Evolutionary conservation across 805 yeast genomes (phyloP), one percentile per base, ranked within the genome.

Genomic region (Candida cerambycidarum): DNA sequence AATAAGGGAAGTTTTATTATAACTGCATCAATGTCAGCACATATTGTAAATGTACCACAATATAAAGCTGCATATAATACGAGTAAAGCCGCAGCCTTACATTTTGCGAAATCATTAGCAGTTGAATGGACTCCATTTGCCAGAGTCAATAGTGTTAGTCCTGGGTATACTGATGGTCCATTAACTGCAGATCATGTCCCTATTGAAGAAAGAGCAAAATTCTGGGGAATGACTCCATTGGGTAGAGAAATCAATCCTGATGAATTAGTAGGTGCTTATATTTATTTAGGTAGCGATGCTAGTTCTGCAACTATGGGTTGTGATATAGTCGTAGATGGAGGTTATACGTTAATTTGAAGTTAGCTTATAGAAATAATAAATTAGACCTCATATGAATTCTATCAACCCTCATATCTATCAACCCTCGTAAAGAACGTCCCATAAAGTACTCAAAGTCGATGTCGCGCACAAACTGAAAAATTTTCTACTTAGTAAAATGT

Each of bases 271-370:
- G 76, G 76, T 34, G 75, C 76, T 2, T 71, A 71, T 54, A 57
- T 70, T 32, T 71, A 68, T 57, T 63, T 70, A 47, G 76, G 72
- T 11, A 62, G 71, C 15, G 64, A 70, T 47, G 75, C 75, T 12
- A 63, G 72, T 17, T 62, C 71, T 12, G 70, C 59, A 52, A 65
- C 73, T 38, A 67, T 73, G 14, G 76, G 75, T 37, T 63, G 75
- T 46, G 78, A 73, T 50, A 61, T 71, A 35, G 47, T 63, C 37
- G 73, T 70, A 15, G 76, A 70, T 48, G 76, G 76, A 40, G 81
- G 80, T 18, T 73, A 70, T 58, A 52, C 63, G 38, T 52, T 53
- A 17, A 34, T 44, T 28, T 44, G 36, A 38, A 35, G 8, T 5
- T 21, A 21, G n/a, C n/a, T 13, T 19, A 14, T 21, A 33, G 19